These are phyloP conservation scores for Alternaria burnsii DNA, from an alignment of 2,329 filamentous ascomycete species.

Conservation along the genomic window DNA sequence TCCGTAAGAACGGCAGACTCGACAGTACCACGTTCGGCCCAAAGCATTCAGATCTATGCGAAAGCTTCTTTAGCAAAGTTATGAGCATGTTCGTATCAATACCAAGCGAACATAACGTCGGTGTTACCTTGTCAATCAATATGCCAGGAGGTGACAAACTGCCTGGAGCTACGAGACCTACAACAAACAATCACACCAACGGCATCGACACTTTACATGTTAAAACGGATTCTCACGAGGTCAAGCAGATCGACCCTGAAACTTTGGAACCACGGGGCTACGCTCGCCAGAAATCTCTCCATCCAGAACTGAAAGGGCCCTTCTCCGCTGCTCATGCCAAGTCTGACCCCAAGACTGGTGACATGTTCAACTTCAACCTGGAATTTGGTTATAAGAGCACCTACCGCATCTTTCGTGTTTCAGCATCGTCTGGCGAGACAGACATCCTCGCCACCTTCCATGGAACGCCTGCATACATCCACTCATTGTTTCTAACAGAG, in stretches of 20 bases:
- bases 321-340: slow-evolving; percentile 76
- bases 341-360: slow-evolving; percentile 74
- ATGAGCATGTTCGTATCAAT: slow-evolving; percentile 65
- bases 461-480: slow-evolving; percentile 74
- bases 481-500: slow-evolving; percentile 78
- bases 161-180: slow-evolving; percentile 21
- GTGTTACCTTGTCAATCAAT: slow-evolving; percentile 72
- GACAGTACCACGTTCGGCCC: slow-evolving; percentile 72
- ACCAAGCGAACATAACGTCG: slow-evolving; percentile 63
- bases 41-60: slow-evolving; percentile 72
- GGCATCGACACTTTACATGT: slow-evolving; percentile 64
- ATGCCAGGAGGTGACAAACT: slow-evolving; percentile 61
- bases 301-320: slow-evolving; percentile 73
- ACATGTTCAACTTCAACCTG: slow-evolving; percentile 85
- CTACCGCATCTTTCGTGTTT: slow-evolving; percentile 76
- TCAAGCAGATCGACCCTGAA: slow-evolving; percentile 71
- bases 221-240: slow-evolving; percentile 64
- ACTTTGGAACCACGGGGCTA: slow-evolving; percentile 77
- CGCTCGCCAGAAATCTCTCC: slow-evolving; percentile 67
- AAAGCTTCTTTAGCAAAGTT: slow-evolving; percentile 75
- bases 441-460: slow-evolving; percentile 74
- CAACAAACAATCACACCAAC: slow-evolving; percentile 40
- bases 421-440: slow-evolving; percentile 69
- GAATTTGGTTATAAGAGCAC: slow-evolving; percentile 64
- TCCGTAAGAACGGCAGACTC: slow-evolving; percentile 67